Percentiles rank a stretch among this genome's conserved stretches.
These are phyloP conservation scores for Kluyveromyces siamensis DNA, from an alignment of 805 yeast species.

Conservation along the genomic window DNA sequence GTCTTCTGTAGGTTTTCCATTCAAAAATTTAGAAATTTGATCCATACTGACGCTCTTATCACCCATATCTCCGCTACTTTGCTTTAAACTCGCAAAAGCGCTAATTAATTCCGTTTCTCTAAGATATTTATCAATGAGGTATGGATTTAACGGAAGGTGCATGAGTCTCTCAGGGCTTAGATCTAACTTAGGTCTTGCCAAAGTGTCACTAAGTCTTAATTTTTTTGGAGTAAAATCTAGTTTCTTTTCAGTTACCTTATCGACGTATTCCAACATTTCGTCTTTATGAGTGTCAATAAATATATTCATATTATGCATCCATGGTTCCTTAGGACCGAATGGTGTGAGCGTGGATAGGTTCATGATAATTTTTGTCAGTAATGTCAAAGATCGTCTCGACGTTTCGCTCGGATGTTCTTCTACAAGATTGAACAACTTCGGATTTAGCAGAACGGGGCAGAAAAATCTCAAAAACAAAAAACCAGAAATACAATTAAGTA, in stretches of 20 bases:
- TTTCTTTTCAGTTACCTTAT: constrained; percentile 59
- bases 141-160: constrained; percentile 63
- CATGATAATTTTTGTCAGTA: constrained; percentile 71
- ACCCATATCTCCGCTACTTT: constrained; percentile 8
- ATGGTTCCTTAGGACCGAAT: constrained; percentile 81
- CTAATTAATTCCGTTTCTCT: constrained; percentile 50
- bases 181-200: constrained; percentile 45
- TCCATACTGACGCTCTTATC: constrained; percentile 8
- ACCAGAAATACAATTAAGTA: constrained; percentile 71
- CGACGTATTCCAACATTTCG: constrained; percentile 62
- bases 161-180: constrained; percentile 41
- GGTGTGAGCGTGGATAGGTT: constrained; percentile 67
- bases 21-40: constrained; percentile 7
- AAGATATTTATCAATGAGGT: constrained; percentile 54
- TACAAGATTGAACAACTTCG: constrained; percentile 71
- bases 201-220: constrained; percentile 46
- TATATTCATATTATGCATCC: constrained; percentile 57
- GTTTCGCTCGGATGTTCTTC: constrained; percentile 61
- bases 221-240: constrained; percentile 54
- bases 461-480: constrained; percentile 76
- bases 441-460: constrained; percentile 88
- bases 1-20: constrained; percentile 4
- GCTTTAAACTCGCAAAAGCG: constrained; percentile 27
- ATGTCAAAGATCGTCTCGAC: constrained; percentile 68
- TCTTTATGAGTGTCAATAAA: constrained; percentile 51